Percentiles rank a stretch among this genome's conserved stretches.
Conservation (phyloP, 441 rosid species). For the Pelargonium cotyledonis region DNA sequence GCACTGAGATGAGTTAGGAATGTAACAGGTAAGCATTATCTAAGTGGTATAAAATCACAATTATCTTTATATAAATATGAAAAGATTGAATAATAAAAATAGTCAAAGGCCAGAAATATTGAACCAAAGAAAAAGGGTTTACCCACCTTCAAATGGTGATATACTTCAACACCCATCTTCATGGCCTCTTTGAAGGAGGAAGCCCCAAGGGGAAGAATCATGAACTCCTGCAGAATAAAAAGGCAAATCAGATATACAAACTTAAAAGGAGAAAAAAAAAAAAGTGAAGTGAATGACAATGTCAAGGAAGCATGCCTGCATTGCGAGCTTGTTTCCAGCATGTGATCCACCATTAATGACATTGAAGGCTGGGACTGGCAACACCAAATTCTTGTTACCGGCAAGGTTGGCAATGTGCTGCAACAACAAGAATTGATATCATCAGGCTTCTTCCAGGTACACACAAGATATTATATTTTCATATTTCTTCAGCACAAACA, state of each 20-base stretch:
- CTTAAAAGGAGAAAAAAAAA: too few species aligned
- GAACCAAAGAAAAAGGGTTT: background rate
- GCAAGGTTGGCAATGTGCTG: conserved; percentile 95
- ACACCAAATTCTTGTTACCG: conserved; percentile 75
- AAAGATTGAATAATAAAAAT: too few species aligned
- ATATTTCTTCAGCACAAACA: too few species aligned
- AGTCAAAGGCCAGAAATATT: too few species aligned
- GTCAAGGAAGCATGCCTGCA: conserved; percentile 52
- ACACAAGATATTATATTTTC: too few species aligned
- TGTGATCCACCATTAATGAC: conserved; percentile 98
- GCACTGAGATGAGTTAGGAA: background rate
- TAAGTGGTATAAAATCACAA: too few species aligned
- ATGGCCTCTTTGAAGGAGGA: conserved; percentile 85
- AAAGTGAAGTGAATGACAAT: conserved; percentile 1
- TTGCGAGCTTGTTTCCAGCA: conserved; percentile 95
- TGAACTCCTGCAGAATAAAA: conserved; percentile 58
- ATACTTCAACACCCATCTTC: conserved; percentile 95
- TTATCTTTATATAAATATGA: too few species aligned
- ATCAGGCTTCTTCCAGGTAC: conserved; percentile 11
- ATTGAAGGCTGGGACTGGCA: conserved; percentile 95
- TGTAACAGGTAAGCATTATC: too few species aligned
- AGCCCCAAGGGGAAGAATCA: conserved; percentile 92
- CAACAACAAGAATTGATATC: conserved; percentile 18
- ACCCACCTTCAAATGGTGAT: conserved; percentile 79
- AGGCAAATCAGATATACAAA: background rate